phyloP scores from a whole-genome alignment of 2,329 filamentous ascomycete species.

The Akanthomyces lecanii region DNA sequence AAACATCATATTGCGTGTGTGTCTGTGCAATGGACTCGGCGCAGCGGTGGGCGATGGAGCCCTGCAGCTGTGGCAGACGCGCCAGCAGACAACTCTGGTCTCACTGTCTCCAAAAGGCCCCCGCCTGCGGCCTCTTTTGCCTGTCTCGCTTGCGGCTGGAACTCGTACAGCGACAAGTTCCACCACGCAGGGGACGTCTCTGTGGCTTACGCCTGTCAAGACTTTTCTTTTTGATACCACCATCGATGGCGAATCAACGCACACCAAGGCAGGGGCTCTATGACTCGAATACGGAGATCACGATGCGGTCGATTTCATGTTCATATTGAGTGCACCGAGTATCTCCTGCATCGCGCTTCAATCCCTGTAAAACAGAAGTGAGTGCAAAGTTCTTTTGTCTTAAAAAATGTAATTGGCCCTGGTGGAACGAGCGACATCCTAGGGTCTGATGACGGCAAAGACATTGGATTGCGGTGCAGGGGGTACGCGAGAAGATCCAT shows the following conservation, averaged over 20 bases:
- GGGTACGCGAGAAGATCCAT: background rate
- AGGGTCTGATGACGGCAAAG: background rate
- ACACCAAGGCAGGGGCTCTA: too few relatives aligned
- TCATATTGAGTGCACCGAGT: background rate
- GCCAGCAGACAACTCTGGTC: background rate
- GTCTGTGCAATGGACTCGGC: background rate
- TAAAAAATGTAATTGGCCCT: background rate
- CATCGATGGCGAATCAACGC: background rate
- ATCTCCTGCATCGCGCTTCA: background rate
- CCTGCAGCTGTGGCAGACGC: slow-evolving; percentile 11
- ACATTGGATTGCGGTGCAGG: background rate
- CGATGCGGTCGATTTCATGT: background rate
- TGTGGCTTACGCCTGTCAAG: slow-evolving; percentile 5
- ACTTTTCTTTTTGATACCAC: background rate
- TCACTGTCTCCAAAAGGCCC: background rate
- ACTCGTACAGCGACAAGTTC: background rate
- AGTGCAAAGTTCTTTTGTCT: too few relatives aligned
- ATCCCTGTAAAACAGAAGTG: background rate
- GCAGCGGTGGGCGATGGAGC: slow-evolving; percentile 1
- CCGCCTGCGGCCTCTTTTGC: background rate
- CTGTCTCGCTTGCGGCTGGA: background rate
- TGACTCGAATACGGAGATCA: background rate
- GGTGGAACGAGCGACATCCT: background rate
- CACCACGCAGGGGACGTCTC: background rate
- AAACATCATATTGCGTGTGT: slow-evolving; percentile 3